Evolutionary conservation across 83 land plant genomes (phyloP), one percentile per base, ranked within the genome.

Genomic region (Diphasiastrum complanatum): DNA sequence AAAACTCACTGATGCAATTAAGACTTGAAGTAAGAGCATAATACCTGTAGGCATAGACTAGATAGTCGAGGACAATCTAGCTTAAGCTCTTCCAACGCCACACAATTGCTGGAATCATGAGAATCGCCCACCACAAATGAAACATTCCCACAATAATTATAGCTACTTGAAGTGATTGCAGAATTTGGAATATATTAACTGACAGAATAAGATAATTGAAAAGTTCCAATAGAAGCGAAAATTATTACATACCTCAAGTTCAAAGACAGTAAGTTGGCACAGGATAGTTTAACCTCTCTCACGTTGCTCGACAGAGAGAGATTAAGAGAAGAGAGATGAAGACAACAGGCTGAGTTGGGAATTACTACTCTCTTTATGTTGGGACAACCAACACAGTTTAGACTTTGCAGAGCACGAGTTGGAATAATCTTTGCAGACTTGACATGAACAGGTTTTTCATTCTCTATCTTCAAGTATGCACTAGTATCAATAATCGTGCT

Each of bases 11-110:
- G n/a, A n/a, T n/a, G n/a, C n/a, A n/a, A n/a, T n/a, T n/a, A n/a
- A n/a, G n/a, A n/a, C n/a, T n/a, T n/a, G n/a, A n/a, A n/a, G n/a
- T n/a, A n/a, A n/a, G n/a, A n/a, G n/a, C n/a, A n/a, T n/a, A n/a
- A 38, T 54, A 54, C 58, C 58, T 54, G 58, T n/a, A 54, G 29
- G n/a, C 58, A 54, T 25, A 54, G 58, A 25, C 58, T 54, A 14
- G 29, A 5, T 4, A 54, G 33, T 25, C 33, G n/a, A 6, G 58
- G 58, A 54, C 58, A 54, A 30, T 54, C 58, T 25, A 54, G n/a
- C 33, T 54, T 54, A 6, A 54, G 58, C 6, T 54, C 34, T 33
- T 25, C 14, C 11, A 54, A 28, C 4, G 58, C 33, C 33, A 22
- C 36, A 33, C 58, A 54, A n/a, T 54, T 54, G 33, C 58, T 54